Evolutionary conservation across 805 yeast species (phyloP).

Genomic region (Nakazawaea ernobii): DNA sequence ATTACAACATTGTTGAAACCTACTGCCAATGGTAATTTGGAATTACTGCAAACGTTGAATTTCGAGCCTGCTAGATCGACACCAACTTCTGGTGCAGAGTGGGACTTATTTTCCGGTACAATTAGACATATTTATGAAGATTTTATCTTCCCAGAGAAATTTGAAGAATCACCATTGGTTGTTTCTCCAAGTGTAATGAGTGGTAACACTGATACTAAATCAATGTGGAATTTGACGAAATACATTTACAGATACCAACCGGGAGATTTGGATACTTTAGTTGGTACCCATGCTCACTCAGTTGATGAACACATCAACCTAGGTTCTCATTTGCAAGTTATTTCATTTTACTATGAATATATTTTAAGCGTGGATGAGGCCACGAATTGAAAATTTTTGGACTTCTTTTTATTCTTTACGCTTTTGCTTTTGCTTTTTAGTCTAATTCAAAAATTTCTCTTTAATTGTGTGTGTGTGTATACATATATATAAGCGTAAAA

Average conservation of each 20-base stretch:
- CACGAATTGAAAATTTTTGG: slow-evolving; percentile 4
- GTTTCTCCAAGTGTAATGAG: slow-evolving; percentile 47
- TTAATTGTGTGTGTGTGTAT: slow-evolving; percentile 1
- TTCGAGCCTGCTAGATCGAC: slow-evolving; percentile 37
- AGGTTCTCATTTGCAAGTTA: slow-evolving; percentile 52
- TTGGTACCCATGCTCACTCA: slow-evolving; percentile 44
- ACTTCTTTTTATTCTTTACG: background rate
- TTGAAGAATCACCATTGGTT: slow-evolving; percentile 17
- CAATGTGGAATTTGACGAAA: slow-evolving; percentile 50
- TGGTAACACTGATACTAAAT: slow-evolving; percentile 58
- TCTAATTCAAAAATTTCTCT: slow-evolving; percentile 11
- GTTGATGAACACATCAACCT: slow-evolving; percentile 55
- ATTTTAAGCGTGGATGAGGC: slow-evolving; percentile 28
- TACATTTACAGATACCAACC: slow-evolving; percentile 56
- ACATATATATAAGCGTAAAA: no score
- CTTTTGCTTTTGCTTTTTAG: background rate
- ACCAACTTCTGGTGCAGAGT: slow-evolving; percentile 27
- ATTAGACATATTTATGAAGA: slow-evolving; percentile 54
- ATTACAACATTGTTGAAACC: slow-evolving; percentile 16
- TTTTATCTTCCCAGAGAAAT: slow-evolving; percentile 29
- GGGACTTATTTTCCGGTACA: slow-evolving; percentile 44
- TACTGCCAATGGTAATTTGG: slow-evolving; percentile 10
- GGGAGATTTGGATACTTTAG: slow-evolving; percentile 27
- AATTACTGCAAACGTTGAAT: slow-evolving; percentile 14
- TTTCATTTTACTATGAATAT: slow-evolving; percentile 51